Evolutionary conservation across 257 asterid genomes (phyloP).

Genomic region (Solanum okadae): DNA sequence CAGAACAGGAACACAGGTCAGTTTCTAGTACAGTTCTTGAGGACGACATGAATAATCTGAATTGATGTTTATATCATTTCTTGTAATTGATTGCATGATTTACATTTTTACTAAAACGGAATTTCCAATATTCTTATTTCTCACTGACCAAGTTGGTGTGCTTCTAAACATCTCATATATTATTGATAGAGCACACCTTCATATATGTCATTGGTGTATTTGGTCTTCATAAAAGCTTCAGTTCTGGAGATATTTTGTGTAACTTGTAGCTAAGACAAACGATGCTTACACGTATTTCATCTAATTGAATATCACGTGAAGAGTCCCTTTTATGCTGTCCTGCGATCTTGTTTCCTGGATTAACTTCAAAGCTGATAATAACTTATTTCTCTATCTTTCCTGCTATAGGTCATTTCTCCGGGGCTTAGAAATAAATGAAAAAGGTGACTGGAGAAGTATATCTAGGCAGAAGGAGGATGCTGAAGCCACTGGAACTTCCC

Average conservation of each 20-base stretch:
- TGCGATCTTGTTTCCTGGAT: neutral
- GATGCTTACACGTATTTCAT: neutral
- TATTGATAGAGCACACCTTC: neutral
- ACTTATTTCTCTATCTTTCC: neutral
- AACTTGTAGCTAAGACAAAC: neutral
- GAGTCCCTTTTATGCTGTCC: neutral
- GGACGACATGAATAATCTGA: neutral
- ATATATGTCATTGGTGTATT: neutral
- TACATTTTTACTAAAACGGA: neutral
- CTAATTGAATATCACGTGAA: neutral
- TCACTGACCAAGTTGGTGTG: neutral
- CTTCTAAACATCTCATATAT: neutral
- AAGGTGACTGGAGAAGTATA: constrained; percentile 1
- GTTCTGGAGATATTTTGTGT: neutral
- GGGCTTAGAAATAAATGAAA: neutral
- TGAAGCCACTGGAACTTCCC: constrained; percentile 3
- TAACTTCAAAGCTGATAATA: neutral
- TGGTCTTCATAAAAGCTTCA: neutral
- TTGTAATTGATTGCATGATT: neutral
- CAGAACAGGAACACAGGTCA: constrained; percentile 42
- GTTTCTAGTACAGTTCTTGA: neutral
- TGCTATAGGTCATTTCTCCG: neutral
- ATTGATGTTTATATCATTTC: neutral
- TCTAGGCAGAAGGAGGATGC: neutral
- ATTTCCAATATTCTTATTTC: neutral